Percentiles rank a stretch among this genome's conserved stretches.
Conservation (phyloP, 164 flowering plant species). For the Magnolia officinalis region DNA sequence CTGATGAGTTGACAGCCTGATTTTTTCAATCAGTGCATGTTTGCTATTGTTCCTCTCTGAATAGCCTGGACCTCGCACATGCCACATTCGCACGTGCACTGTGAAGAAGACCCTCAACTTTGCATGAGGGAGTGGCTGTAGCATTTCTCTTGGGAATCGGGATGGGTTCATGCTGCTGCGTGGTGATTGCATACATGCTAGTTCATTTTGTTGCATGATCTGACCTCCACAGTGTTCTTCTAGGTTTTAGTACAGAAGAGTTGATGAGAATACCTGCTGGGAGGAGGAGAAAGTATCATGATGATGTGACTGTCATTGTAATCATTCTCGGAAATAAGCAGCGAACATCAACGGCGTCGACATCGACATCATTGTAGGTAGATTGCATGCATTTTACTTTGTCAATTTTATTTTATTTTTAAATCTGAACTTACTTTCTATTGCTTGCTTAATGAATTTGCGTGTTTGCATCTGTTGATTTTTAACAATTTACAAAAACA, state of each 20-base stretch:
- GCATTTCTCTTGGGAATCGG: too few relatives aligned
- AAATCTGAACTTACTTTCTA: neutral
- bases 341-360: slow-evolving; percentile 29
- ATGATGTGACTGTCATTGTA: slow-evolving; percentile 30
- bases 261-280: slow-evolving; percentile 29
- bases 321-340: slow-evolving; percentile 30
- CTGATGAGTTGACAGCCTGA: too few relatives aligned
- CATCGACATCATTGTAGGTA: slow-evolving; percentile 23
- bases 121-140: too few relatives aligned
- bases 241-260: slow-evolving; percentile 29
- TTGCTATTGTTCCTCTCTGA: too few relatives aligned
- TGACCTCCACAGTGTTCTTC: neutral
- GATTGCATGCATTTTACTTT: neutral
- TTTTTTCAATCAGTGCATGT: too few relatives aligned
- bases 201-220: neutral
- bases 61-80: too few relatives aligned
- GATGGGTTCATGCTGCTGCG: too few relatives aligned
- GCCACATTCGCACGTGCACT: too few relatives aligned
- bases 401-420: neutral
- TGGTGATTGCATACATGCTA: neutral
- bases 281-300: slow-evolving; percentile 33
- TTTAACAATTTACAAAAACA: neutral
- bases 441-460: too few relatives aligned
- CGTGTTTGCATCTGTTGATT: neutral
- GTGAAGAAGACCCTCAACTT: too few relatives aligned